Base-by-base conservation (phyloP, 768 basidiomycete genomes). In the Cystobasidium tubakii region DNA sequence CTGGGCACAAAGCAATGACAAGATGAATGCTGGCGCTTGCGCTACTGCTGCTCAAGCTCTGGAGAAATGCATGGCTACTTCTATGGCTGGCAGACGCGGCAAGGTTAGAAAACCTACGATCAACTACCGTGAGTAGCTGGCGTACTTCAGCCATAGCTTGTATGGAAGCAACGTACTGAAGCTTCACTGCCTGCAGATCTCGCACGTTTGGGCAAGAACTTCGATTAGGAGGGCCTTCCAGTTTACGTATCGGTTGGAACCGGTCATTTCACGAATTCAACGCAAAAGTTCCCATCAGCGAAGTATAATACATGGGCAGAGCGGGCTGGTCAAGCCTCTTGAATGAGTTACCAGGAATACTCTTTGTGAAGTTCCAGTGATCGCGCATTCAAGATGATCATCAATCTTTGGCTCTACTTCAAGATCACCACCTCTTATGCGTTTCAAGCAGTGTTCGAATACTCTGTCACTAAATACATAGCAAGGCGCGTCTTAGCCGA, bases 101-200 rank as follows among this genome's bases (percentile, higher is more conserved):
- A 71, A 71, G 55, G 43, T 71, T 27, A 55, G 69, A 34, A 71
- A 71, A 36, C 69, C 69, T 21, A 71, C 69, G 10, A 71, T 71
- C 69, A 71, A 71, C 29, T 71, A 71, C 54, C 69, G 69, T 71
- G 54, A 39, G 69, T 71, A 3, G 10, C 29, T 21, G 4, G 15
- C 27, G 15, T 50, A 43, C 65, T 17, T 50, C 27, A 46, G n/a
- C 43, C 66, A 53, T 21, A 10, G 2, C 36, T 33, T 42, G 25
- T 9, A 4, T 10, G 27, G 29, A 13, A 3, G 31, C 12, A 50
- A 13, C 27, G 66, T 9, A n/a, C 42, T 67, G 46, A 67, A 44
- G 17, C 10, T 23, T 67, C 10, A 10, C 44, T 25, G 9, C 25
- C 3, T 33, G 31, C 29, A 67, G 66, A 67, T 50, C 66, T 67